Base-by-base conservation (phyloP, 352 stramenopile genomes). In the Hyaloperonospora arabidopsidis region DNA sequence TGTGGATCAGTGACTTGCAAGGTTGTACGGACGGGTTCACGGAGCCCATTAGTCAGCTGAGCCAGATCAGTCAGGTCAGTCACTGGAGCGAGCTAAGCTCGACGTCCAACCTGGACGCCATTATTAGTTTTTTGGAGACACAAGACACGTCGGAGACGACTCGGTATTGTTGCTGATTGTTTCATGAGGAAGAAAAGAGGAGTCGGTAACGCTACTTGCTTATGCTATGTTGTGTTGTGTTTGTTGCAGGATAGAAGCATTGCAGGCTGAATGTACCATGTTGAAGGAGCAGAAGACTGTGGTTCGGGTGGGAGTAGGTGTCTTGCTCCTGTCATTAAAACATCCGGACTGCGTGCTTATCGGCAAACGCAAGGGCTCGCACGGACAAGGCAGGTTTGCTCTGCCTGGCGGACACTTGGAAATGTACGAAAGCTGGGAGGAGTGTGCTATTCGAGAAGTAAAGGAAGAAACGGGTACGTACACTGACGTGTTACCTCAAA, bases 51-150 rank as follows among this genome's bases (percentile, higher is more conserved):
- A 89, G 76, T 52, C 76, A 89, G 49, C 45, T 87, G 52, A 87
- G 75, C 52, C 74, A 88, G 55, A 60, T 87, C 41, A 89, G 75
- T 48, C 79, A 89, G 38, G 54, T 70, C 15, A 93, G 83, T 46
- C 78, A 93, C 47, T 86, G 77, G 76, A 89, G 83, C 50, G 79
- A 90, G 60, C 67, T 91, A 39, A 89, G 76, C 66, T 87, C 72
- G 28, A 91, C 81, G 39, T 89, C 80, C 38, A 87, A 93, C 39
- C 61, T 93, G 49, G 82, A 90, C 61, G 80, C 87, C 45, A 90
- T 93, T 58, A 87, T 93, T 57, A 88, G 63, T 49, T 93, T 89
- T 50, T 59, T 93, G 2, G 83, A 93, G 49, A 80, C 81, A 48
- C 80, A 93, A 32, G 83, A 90, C 59, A 68, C 69, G 18, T 68